Evolutionary conservation across 768 basidiomycete species (phyloP).

Genomic region (Trametes villosa): DNA sequence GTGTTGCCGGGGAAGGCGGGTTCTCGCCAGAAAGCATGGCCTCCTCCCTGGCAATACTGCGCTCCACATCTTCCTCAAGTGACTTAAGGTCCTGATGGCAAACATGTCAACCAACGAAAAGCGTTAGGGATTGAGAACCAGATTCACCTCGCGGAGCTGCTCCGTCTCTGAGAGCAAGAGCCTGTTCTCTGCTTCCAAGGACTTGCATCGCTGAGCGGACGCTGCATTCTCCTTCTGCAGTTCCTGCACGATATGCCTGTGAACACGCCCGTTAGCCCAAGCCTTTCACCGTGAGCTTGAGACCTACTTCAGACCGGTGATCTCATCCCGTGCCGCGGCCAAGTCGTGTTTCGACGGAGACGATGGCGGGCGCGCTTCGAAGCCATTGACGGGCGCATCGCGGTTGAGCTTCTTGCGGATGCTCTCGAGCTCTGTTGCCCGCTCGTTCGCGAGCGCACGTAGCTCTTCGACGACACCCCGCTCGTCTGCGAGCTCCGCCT

Average conservation of each 20-base stretch:
- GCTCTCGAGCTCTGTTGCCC: conserved; percentile 56
- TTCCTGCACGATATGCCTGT: conserved; percentile 85
- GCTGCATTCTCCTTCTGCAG: conserved; percentile 80
- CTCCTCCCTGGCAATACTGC: conserved; percentile 57
- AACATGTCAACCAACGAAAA: background rate
- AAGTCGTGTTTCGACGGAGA: conserved; percentile 53
- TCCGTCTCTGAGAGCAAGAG: conserved; percentile 66
- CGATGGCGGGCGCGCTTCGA: conserved; percentile 35
- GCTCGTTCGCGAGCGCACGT: conserved; percentile 42
- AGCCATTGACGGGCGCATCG: conserved; percentile 53
- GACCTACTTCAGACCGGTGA: conserved; percentile 80
- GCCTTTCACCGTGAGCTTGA: conserved; percentile 9
- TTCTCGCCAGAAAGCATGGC: conserved; percentile 34
- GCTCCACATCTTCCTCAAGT: conserved; percentile 77
- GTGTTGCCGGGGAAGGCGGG: conserved; percentile 11
- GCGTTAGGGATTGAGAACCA: background rate
- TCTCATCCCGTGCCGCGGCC: conserved; percentile 60
- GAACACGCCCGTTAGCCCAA: background rate
- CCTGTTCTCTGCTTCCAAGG: conserved; percentile 79
- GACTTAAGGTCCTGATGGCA: conserved; percentile 66
- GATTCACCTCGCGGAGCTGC: conserved; percentile 70
- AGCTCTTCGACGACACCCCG: conserved; percentile 38
- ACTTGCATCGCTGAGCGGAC: conserved; percentile 63
- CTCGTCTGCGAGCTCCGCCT: conserved; percentile 38
- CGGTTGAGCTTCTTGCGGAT: conserved; percentile 64